Conservation (phyloP, 768 basidiomycete species). For the Tricholoma bakamatsutake region DNA sequence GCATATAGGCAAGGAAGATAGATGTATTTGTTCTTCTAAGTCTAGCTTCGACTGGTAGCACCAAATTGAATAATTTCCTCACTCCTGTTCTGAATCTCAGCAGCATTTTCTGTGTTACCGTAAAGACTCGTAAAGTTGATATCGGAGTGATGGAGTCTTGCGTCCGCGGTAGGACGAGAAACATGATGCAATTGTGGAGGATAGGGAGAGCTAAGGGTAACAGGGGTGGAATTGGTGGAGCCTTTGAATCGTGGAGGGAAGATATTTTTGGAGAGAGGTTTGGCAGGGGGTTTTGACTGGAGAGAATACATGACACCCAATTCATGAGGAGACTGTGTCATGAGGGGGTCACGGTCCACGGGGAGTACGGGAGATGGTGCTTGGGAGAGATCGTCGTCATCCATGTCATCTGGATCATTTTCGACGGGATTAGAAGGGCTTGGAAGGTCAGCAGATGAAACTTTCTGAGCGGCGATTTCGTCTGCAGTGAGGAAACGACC, state of each 20-base stretch:
- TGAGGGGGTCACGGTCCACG: conserved; percentile 20
- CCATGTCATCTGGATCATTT: conserved; percentile 23
- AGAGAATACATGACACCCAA: conserved; percentile 22
- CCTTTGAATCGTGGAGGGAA: conserved; percentile 11
- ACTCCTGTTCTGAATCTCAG: conserved; percentile 36
- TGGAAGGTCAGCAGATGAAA: conserved; percentile 27
- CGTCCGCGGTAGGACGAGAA: conserved; percentile 74
- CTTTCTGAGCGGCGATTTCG: conserved; percentile 83
- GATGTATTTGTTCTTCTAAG: conserved; percentile 9
- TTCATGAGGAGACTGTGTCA: conserved; percentile 17
- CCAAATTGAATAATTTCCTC: conserved; percentile 47
- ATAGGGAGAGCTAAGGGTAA: conserved; percentile 56
- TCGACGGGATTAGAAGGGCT: conserved; percentile 25
- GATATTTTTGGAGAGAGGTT: conserved; percentile 16
- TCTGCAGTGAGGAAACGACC: conserved; percentile 97
- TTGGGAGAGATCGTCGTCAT: conserved; percentile 34
- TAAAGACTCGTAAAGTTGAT: conserved; percentile 35
- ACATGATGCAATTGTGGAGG: conserved; percentile 71
- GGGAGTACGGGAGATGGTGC: conserved; percentile 16
- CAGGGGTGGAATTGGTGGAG: conserved; percentile 28
- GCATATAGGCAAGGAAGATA: conserved; percentile 2
- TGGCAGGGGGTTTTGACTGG: conserved; percentile 14
- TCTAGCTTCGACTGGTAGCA: conserved; percentile 18
- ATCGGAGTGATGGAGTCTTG: conserved; percentile 61
- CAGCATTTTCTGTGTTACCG: conserved; percentile 27